Evolutionary conservation across 1,139 yeast species (phyloP).

Genomic region (Ogataea hybrid): DNA sequence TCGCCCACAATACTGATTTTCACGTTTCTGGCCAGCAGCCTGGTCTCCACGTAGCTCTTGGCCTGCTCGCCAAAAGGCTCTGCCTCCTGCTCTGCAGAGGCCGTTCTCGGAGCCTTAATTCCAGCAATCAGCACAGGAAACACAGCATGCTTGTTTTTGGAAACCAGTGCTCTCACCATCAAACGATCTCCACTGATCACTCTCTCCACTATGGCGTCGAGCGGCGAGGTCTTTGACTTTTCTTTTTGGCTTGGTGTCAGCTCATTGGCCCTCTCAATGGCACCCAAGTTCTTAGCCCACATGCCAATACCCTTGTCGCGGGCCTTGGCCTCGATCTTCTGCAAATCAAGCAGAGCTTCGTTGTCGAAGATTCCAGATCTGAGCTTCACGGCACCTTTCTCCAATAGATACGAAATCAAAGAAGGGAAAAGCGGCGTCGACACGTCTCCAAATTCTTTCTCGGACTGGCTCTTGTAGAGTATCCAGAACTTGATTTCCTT

Average conservation of each 20-base stretch:
- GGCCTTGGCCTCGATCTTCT: conserved; percentile 50
- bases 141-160: conserved; percentile 43
- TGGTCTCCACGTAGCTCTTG: conserved; percentile 61
- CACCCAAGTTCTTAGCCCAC: conserved; percentile 43
- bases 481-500: conserved; percentile 64
- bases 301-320: conserved; percentile 48
- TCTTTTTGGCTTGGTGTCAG: conserved; percentile 41
- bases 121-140: conserved; percentile 72
- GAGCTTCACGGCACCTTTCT: conserved; percentile 61
- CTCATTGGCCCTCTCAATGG: conserved; percentile 34
- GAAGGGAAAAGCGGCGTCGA: conserved; percentile 64
- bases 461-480: conserved; percentile 43
- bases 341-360: conserved; percentile 39
- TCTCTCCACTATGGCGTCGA: conserved; percentile 65
- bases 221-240: conserved; percentile 41
- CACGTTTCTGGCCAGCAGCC: conserved; percentile 64
- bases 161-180: conserved; percentile 52
- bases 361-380: conserved; percentile 50
- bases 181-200: conserved; percentile 79
- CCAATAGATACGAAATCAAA: conserved; percentile 54
- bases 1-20: conserved; percentile 59
- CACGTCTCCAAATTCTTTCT: conserved; percentile 73
- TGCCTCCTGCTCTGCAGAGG: conserved; percentile 37
- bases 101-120: conserved; percentile 67
- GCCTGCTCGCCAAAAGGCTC: conserved; percentile 21